A percentile compares a stretch with the other conserved stretches of the same genome.
Evolutionary conservation across 495 filamentous ascomycete genomes (phyloP).

Genomic region (Penicillium bialowiezense): DNA sequence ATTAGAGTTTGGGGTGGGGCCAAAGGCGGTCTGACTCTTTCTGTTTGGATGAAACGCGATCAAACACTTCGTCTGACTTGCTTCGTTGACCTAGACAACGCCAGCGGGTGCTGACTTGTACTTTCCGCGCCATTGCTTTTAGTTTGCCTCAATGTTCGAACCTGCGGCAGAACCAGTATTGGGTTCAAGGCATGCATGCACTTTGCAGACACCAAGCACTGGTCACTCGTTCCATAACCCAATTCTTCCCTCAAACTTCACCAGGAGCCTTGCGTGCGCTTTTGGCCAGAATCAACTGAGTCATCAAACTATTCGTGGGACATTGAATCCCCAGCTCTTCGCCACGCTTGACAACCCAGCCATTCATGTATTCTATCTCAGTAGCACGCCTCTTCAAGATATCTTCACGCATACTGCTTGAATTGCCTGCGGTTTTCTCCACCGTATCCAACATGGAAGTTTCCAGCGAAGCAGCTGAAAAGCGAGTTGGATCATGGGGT

Average conservation of each 20-base stretch:
- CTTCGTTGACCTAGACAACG: too few relatives aligned
- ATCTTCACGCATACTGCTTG: slow-evolving; percentile 75
- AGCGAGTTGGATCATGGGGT: slow-evolving; percentile 44
- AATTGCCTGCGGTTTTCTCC: slow-evolving; percentile 59
- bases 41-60: too few relatives aligned
- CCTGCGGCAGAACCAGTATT: too few relatives aligned
- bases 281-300: slow-evolving; percentile 54
- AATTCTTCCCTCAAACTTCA: neutral
- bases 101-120: too few relatives aligned
- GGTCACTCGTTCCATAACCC: too few relatives aligned
- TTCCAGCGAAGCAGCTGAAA: slow-evolving; percentile 47
- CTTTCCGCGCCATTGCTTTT: too few relatives aligned
- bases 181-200: too few relatives aligned
- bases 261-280: neutral
- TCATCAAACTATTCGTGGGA: slow-evolving; percentile 54
- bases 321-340: slow-evolving; percentile 56
- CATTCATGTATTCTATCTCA: slow-evolving; percentile 76
- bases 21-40: too few relatives aligned
- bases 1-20: neutral
- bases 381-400: slow-evolving; percentile 56
- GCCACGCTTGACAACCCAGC: slow-evolving; percentile 63
- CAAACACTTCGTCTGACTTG: too few relatives aligned
- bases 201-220: too few relatives aligned
- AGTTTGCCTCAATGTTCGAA: too few relatives aligned
- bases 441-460: slow-evolving; percentile 50